A percentile compares a stretch with the other conserved stretches of the same genome.
Evolutionary conservation across 2,329 filamentous ascomycete species (phyloP).

Genomic region (Ceratocystis cacaofunesta): DNA sequence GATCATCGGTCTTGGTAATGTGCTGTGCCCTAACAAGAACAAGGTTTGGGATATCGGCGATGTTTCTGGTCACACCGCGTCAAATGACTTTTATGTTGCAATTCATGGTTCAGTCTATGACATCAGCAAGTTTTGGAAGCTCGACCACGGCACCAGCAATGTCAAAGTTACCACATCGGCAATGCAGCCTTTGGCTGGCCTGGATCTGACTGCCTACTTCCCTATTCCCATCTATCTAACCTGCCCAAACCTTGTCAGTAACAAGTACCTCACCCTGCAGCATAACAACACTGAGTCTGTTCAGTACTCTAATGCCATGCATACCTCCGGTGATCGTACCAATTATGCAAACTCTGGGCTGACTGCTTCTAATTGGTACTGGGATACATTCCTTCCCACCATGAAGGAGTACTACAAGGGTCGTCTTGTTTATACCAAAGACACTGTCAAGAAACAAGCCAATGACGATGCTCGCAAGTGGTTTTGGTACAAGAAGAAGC

Average conservation of each 20-base stretch:
- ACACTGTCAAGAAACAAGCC: slow-evolving; percentile 49
- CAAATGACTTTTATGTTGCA: slow-evolving; percentile 71
- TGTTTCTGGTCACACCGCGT: slow-evolving; percentile 53
- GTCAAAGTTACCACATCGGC: slow-evolving; percentile 43
- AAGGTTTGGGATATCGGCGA: slow-evolving; percentile 71
- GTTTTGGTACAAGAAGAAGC: slow-evolving; percentile 58
- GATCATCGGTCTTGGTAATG: slow-evolving; percentile 70
- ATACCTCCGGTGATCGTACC: slow-evolving; percentile 53
- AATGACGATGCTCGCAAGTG: slow-evolving; percentile 54
- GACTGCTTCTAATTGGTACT: slow-evolving; percentile 60
- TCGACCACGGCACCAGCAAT: slow-evolving; percentile 63
- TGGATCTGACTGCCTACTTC: slow-evolving; percentile 76
- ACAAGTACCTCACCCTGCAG: slow-evolving; percentile 39
- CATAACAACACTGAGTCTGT: slow-evolving; percentile 46
- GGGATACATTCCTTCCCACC: slow-evolving; percentile 52
- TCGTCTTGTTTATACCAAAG: slow-evolving; percentile 56
- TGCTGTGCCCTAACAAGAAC: slow-evolving; percentile 81
- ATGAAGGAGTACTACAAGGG: slow-evolving; percentile 84
- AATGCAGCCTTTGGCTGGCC: slow-evolving; percentile 68
- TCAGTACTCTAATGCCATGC: slow-evolving; percentile 40
- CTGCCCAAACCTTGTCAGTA: slow-evolving; percentile 57
- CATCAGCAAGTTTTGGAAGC: slow-evolving; percentile 72
- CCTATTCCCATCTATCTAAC: slow-evolving; percentile 57
- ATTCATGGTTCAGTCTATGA: slow-evolving; percentile 86
- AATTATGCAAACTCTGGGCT: slow-evolving; percentile 43